Conservation (phyloP, 352 stramenopile genomes). For the Blastocystis sp. region DNA sequence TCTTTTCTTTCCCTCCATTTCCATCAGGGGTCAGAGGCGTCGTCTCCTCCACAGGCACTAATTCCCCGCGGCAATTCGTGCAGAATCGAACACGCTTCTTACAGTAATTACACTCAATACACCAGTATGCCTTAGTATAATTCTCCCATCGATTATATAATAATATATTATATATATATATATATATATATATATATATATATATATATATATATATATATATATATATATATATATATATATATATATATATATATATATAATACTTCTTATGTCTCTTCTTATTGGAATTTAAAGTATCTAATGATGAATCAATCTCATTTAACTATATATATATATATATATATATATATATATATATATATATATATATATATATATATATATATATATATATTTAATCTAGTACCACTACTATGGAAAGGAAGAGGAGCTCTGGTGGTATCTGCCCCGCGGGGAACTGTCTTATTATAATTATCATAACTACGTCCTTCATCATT, state of each 20-base stretch:
- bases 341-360: too few species aligned
- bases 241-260: conserved; percentile 5
- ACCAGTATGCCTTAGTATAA: conserved; percentile 25
- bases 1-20: conserved; percentile 24
- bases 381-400: too few species aligned
- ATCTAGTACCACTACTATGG: too few species aligned
- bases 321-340: too few species aligned
- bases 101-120: conserved; percentile 24
- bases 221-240: conserved; percentile 4
- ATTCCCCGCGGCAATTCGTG: conserved; percentile 27
- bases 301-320: conserved; percentile 2
- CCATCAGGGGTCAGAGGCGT: neutral
- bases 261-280: conserved; percentile 28
- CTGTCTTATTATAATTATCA: too few species aligned
- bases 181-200: neutral
- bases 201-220: conserved; percentile 13
- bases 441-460: too few species aligned
- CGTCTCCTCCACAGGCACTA: conserved; percentile 23
- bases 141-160: conserved; percentile 13
- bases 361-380: too few species aligned
- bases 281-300: conserved; percentile 11
- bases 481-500: too few species aligned
- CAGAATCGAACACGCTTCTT: conserved; percentile 31
- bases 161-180: neutral
- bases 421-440: too few species aligned